Base-by-base conservation (phyloP, 1,284 basidiomycete genomes). In the Mycena sp. region DNA sequence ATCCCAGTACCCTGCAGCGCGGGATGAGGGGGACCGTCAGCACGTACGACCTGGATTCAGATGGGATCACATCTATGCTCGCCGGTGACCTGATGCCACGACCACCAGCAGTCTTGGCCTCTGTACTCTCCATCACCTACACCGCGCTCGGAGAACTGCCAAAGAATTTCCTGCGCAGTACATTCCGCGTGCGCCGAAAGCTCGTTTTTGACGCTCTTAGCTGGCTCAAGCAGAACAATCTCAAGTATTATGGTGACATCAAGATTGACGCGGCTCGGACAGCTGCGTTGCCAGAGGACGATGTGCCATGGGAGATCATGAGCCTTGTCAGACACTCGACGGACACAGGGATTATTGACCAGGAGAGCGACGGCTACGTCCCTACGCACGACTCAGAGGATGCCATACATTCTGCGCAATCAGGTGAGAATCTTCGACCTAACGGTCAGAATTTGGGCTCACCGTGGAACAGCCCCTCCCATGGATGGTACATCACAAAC, bases 201-300 rank as follows among this genome's bases (percentile, higher is more conserved):
- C 41, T 58, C 3, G 69, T 80, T 0, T 28, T 17, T 0, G 60
- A 65, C 0, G 77, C 78, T 0, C 58, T 80, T 0, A 0, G 12
- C 0, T 80, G 78, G 77, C 45, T 82, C 40, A 77, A 78, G 48
- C 38, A 23, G 1, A 72, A 80, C 60, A 81, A 82, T 64, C 66
- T 69, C 0, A 63, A 73, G 3, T 81, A 80, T 52, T 60, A 61
- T 0, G n/a, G n/a, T n/a, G n/a, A n/a, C n/a, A n/a, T n/a, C n/a
- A n/a, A n/a, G n/a, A n/a, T n/a, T n/a, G n/a, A n/a, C n/a, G n/a
- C n/a, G n/a, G n/a, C n/a, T n/a, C n/a, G n/a, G n/a, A n/a, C n/a
- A n/a, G n/a, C n/a, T n/a, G n/a, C n/a, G n/a, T n/a, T n/a, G n/a
- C n/a, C n/a, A n/a, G n/a, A n/a, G n/a, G n/a, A n/a, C n/a, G 70